Evolutionary conservation across 495 filamentous ascomycete genomes (phyloP).

Genomic region (Lasiosphaeria hispida): DNA sequence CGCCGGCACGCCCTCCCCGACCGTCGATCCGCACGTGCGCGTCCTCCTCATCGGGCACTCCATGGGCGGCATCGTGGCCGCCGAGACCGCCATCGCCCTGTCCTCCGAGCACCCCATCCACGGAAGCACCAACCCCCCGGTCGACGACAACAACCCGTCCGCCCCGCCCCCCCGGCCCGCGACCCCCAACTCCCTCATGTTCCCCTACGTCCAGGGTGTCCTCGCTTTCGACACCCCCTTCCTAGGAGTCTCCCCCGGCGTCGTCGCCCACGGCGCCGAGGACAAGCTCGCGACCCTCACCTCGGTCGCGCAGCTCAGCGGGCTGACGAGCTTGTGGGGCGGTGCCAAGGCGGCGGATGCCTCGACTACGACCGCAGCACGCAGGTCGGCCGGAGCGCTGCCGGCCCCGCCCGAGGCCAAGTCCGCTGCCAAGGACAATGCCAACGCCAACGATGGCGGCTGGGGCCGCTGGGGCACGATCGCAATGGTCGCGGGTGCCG

Average conservation of each 20-base stretch:
- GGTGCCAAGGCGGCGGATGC: constrained; percentile 36
- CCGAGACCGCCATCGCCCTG: constrained; percentile 74
- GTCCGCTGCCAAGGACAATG: constrained; percentile 23
- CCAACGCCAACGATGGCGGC: constrained; percentile 40
- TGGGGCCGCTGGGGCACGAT: constrained; percentile 73
- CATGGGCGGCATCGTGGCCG: constrained; percentile 97
- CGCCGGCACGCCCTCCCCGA: constrained; percentile 78
- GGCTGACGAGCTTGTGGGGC: constrained; percentile 61
- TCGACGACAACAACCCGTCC: constrained; percentile 29
- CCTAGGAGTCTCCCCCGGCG: constrained; percentile 82
- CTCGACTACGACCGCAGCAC: constrained; percentile 21
- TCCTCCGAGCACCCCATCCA: constrained; percentile 65
- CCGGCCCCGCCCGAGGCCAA: constrained; percentile 27
- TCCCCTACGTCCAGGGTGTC: constrained; percentile 75
- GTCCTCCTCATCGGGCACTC: constrained; percentile 85
- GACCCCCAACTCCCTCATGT: constrained; percentile 52
- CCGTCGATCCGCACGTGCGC: constrained; percentile 82
- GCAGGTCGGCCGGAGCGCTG: constrained; percentile 26
- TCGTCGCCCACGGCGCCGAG: constrained; percentile 87
- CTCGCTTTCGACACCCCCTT: constrained; percentile 96
- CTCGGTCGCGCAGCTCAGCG: constrained; percentile 62
- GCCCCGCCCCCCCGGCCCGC: constrained; percentile 28
- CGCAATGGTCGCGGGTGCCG: constrained; percentile 79
- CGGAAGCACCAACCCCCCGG: constrained; percentile 22
- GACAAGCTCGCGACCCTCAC: constrained; percentile 74